phyloP scores from a whole-genome alignment of 192 early-diverging fungal genomes.

The Ramicandelaber brevisporus region DNA sequence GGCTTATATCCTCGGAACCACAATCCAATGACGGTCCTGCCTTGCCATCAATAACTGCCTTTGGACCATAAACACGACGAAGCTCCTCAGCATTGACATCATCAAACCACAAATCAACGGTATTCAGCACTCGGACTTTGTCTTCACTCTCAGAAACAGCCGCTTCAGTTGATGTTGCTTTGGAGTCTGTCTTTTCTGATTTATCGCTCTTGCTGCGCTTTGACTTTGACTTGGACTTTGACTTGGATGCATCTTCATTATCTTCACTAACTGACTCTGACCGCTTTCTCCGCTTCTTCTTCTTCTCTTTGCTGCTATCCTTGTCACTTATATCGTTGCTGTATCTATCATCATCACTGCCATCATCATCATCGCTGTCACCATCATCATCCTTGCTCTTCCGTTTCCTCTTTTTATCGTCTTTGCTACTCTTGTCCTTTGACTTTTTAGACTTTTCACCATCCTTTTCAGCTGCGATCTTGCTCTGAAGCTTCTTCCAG shows the following conservation, averaged over 20 bases:
- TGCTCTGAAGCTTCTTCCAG: too few relatives aligned
- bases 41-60: constrained; percentile 8
- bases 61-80: constrained; percentile 14
- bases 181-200: too few relatives aligned
- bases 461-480: too few relatives aligned
- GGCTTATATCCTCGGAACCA: constrained; percentile 1
- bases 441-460: too few relatives aligned
- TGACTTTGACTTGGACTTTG: neutral
- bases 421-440: too few relatives aligned
- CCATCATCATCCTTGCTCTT: constrained; percentile 5
- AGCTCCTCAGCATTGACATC: constrained; percentile 21
- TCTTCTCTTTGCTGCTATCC: constrained; percentile 1
- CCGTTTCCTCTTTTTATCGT: constrained; percentile 3
- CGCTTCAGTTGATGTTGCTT: too few relatives aligned
- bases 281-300: constrained; percentile 1
- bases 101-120: constrained; percentile 24
- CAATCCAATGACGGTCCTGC: neutral
- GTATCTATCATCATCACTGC: constrained; percentile 12
- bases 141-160: too few relatives aligned
- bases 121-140: too few relatives aligned
- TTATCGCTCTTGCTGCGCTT: constrained; percentile 8
- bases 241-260: constrained; percentile 7
- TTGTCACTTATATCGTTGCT: constrained; percentile 2
- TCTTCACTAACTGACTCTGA: constrained; percentile 2
- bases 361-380: constrained; percentile 2